Percentiles rank a stretch among this genome's conserved stretches.
Conservation (phyloP, 352 stramenopile genomes). For the Phytopythium litorale region DNA sequence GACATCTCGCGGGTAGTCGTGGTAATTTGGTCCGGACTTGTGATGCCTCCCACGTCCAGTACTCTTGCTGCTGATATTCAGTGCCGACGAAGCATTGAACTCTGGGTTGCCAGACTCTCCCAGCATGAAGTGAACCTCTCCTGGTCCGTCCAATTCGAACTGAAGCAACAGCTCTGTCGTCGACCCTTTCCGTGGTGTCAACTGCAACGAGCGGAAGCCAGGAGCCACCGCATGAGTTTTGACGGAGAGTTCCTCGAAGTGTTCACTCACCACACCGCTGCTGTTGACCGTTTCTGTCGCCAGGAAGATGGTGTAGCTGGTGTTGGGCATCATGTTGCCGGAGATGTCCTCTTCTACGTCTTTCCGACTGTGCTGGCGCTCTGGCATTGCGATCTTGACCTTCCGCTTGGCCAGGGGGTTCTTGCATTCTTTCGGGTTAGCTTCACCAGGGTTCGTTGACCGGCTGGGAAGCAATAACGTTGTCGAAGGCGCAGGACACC, state of each 20-base stretch:
- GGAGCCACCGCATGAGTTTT: constrained; percentile 43
- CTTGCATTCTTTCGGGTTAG: constrained; percentile 1
- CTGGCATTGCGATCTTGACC: constrained; percentile 27
- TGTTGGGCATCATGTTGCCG: constrained; percentile 29
- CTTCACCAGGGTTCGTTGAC: constrained; percentile 2
- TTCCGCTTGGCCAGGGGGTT: constrained; percentile 24
- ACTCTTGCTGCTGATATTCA: constrained; percentile 71
- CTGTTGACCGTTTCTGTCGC: constrained; percentile 52
- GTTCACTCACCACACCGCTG: constrained; percentile 53
- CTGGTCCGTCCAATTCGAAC: constrained; percentile 48
- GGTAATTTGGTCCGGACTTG: constrained; percentile 18
- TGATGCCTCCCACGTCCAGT: constrained; percentile 11
- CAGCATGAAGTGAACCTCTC: constrained; percentile 75
- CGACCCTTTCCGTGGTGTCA: constrained; percentile 58
- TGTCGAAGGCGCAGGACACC: constrained; percentile 21
- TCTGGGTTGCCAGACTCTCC: constrained; percentile 52
- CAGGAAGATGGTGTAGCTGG: constrained; percentile 45
- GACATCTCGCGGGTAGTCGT: constrained; percentile 61
- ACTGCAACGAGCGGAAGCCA: constrained; percentile 33
- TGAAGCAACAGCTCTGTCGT: constrained; percentile 68
- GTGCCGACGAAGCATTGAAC: constrained; percentile 62
- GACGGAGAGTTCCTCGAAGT: constrained; percentile 28
- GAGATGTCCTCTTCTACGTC: constrained; percentile 42
- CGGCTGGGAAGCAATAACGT: constrained; percentile 9
- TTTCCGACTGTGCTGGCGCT: constrained; percentile 28